These are phyloP conservation scores for Hygrophorus pudorinus DNA, from an alignment of 768 basidiomycete species.

Conservation along the genomic window DNA sequence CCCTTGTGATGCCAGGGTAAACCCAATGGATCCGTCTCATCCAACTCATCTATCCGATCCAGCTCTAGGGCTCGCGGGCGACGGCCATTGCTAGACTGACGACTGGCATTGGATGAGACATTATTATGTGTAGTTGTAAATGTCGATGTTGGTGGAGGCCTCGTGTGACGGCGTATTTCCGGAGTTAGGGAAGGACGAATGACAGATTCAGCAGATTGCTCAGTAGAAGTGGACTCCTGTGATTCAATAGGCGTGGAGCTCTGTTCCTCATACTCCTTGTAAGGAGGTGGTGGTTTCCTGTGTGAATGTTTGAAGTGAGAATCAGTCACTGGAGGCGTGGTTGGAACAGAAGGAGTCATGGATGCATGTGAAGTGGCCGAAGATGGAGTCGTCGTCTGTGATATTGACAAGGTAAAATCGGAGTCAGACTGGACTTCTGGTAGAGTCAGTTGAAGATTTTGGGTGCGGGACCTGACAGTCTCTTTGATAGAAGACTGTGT, in stretches of 20 bases:
- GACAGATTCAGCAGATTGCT: not conserved
- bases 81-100: not conserved
- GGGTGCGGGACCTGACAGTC: not conserved
- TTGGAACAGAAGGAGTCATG: not conserved
- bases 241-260: too few relatives aligned
- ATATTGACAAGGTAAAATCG: not conserved
- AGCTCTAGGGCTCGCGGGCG: slow-evolving; percentile 23
- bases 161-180: not conserved
- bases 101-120: not conserved
- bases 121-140: not conserved
- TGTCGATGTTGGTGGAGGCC: slow-evolving; percentile 3
- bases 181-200: not conserved
- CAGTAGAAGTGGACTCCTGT: too few relatives aligned
- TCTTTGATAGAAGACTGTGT: too few relatives aligned
- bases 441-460: not conserved
- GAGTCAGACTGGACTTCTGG: not conserved
- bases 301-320: too few relatives aligned
- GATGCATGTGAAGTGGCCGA: not conserved
- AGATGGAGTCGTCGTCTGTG: not conserved
- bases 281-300: too few relatives aligned
- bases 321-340: too few relatives aligned
- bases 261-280: too few relatives aligned
- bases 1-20: slow-evolving; percentile 55
- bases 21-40: slow-evolving; percentile 66
- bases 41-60: slow-evolving; percentile 70